Conservation (phyloP, 208 protist species). For the Leishmania aethiopica region DNA sequence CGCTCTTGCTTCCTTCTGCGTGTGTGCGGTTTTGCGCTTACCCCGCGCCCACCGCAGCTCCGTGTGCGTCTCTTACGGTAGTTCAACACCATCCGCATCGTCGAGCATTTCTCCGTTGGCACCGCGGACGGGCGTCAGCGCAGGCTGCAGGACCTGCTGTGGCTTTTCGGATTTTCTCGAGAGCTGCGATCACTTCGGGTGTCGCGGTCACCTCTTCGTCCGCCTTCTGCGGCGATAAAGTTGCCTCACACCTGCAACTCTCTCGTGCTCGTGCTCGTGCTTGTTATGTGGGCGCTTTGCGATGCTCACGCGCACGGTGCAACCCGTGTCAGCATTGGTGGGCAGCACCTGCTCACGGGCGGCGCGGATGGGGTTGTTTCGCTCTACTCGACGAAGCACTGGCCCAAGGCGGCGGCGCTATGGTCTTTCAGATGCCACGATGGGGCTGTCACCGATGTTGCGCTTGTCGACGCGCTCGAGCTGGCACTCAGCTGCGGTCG, state of each 20-base stretch:
- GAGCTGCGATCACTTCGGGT: neutral
- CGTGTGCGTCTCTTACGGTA: neutral
- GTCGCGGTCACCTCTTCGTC: neutral
- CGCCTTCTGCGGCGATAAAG: neutral
- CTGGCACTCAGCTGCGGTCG: slow-evolving; percentile 71
- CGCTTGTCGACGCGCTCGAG: slow-evolving; percentile 47
- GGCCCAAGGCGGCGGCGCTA: slow-evolving; percentile 40
- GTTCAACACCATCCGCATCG: neutral
- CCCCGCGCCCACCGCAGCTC: neutral
- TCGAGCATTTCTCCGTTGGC: neutral
- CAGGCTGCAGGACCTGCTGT: neutral
- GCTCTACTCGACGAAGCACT: slow-evolving; percentile 53
- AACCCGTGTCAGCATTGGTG: slow-evolving; percentile 65
- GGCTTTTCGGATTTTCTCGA: neutral
- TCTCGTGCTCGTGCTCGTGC: neutral
- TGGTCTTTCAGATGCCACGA: slow-evolving; percentile 82
- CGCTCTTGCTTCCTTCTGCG: neutral
- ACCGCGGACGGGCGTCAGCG: neutral
- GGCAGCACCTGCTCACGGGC: slow-evolving; percentile 61
- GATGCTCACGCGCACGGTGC: slow-evolving; percentile 51
- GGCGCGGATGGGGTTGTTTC: slow-evolving; percentile 79
- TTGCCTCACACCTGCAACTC: neutral
- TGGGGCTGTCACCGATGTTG: slow-evolving; percentile 61
- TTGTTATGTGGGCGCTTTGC: slow-evolving; percentile 40
- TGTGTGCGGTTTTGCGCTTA: neutral